These are phyloP conservation scores for Cadophora sp. DNA, from an alignment of 2,329 filamentous ascomycete species.

Conservation along the genomic window DNA sequence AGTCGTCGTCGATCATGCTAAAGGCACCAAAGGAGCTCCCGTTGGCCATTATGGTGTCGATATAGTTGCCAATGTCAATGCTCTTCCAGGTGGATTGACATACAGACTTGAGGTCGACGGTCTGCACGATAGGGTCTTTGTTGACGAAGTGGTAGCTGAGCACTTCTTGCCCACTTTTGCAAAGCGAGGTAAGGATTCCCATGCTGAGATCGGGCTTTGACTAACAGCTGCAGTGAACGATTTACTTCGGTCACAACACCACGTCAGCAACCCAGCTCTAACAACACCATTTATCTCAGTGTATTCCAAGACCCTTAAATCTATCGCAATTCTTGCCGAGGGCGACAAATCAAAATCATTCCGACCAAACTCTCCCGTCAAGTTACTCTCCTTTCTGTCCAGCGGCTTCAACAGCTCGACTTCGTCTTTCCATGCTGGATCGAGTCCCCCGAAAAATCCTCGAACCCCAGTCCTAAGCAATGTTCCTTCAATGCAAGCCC, in stretches of 20 bases:
- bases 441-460: slow-evolving; percentile 39
- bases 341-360: slow-evolving; percentile 72
- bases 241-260: slow-evolving; percentile 73
- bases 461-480: slow-evolving; percentile 48
- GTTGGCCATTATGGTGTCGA: slow-evolving; percentile 74
- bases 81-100: slow-evolving; percentile 55
- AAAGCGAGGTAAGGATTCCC: slow-evolving; percentile 67
- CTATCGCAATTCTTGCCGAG: slow-evolving; percentile 67
- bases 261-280: slow-evolving; percentile 67
- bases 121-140: slow-evolving; percentile 72
- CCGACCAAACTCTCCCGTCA: slow-evolving; percentile 85
- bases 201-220: background rate
- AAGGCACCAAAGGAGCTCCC: slow-evolving; percentile 69
- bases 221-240: slow-evolving; percentile 67
- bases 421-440: slow-evolving; percentile 47
- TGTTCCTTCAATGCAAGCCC: slow-evolving; percentile 49
- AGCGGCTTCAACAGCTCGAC: slow-evolving; percentile 57
- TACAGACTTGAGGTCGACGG: slow-evolving; percentile 67
- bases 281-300: slow-evolving; percentile 75
- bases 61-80: slow-evolving; percentile 69
- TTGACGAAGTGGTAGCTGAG: slow-evolving; percentile 74
- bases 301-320: slow-evolving; percentile 78
- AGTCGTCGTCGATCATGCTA: slow-evolving; percentile 74
- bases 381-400: slow-evolving; percentile 82
- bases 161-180: slow-evolving; percentile 78